Conservation (phyloP, 768 basidiomycete species). For the Gyrodon lividus region DNA sequence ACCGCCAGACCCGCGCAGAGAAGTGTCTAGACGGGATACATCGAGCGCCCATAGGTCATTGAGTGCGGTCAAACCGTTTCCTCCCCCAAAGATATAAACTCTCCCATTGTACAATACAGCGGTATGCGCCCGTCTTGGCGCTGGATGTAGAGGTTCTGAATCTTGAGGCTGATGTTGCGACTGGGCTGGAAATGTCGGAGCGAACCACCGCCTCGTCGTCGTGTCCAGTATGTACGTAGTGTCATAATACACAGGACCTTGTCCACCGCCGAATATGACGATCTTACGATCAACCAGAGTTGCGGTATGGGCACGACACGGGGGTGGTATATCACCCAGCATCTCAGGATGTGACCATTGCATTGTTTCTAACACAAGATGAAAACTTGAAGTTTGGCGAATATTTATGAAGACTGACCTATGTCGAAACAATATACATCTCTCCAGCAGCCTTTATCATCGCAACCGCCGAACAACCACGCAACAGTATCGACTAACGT, state of each 20-base stretch:
- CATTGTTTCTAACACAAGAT: slow-evolving; percentile 64
- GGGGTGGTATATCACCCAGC: slow-evolving; percentile 75
- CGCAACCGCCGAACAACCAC: slow-evolving; percentile 90
- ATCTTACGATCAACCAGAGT: slow-evolving; percentile 80
- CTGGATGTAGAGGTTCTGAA: slow-evolving; percentile 38
- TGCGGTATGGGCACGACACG: slow-evolving; percentile 84
- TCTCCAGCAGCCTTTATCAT: slow-evolving; percentile 69
- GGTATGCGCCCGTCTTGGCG: slow-evolving; percentile 84
- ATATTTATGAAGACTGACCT: slow-evolving; percentile 41
- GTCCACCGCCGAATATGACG: slow-evolving; percentile 85
- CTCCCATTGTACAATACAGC: slow-evolving; percentile 69
- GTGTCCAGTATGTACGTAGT: slow-evolving; percentile 83
- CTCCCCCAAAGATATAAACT: slow-evolving; percentile 91
- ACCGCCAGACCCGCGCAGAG: slow-evolving; percentile 10
- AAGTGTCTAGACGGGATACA: slow-evolving; percentile 43
- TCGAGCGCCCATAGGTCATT: slow-evolving; percentile 91
- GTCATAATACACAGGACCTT: slow-evolving; percentile 81
- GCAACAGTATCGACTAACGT: slow-evolving; percentile 80
- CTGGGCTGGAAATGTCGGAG: slow-evolving; percentile 37
- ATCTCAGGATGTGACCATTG: slow-evolving; percentile 83
- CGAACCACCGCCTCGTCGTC: slow-evolving; percentile 61
- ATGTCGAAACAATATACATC: slow-evolving; percentile 87
- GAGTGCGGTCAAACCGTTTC: slow-evolving; percentile 85
- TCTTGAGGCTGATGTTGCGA: slow-evolving; percentile 5
- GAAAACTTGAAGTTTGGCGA: slow-evolving; percentile 2